Conservation (phyloP, 768 basidiomycete genomes). For the Hericium coralloides region DNA sequence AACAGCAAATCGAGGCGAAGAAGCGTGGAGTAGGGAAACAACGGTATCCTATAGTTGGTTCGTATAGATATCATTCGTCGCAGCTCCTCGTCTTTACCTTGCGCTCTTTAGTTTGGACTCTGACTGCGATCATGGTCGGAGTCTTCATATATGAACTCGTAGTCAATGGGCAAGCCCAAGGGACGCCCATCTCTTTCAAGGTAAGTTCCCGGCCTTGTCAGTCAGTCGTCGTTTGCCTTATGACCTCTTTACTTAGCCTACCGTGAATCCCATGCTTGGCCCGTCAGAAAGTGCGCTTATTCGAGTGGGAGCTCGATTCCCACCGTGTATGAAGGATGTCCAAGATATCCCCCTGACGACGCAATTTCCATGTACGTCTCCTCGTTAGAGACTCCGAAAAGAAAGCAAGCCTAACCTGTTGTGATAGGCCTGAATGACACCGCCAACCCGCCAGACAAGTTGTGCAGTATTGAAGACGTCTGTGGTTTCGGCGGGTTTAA, state of each 20-base stretch:
- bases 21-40: constrained; percentile 80
- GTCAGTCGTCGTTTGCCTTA: not conserved
- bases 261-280: constrained; percentile 85
- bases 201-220: constrained; percentile 26
- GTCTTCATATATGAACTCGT: constrained; percentile 84
- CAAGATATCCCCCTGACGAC: constrained; percentile 43
- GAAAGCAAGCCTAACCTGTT: constrained; percentile 2
- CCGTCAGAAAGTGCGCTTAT: constrained; percentile 81
- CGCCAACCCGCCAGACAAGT: constrained; percentile 57
- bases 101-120: constrained; percentile 44
- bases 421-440: constrained; percentile 71
- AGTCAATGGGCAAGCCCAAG: constrained; percentile 65
- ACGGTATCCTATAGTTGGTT: constrained; percentile 69
- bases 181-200: constrained; percentile 80
- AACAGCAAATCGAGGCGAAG: constrained; percentile 85
- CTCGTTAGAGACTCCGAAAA: constrained; percentile 8
- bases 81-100: not conserved
- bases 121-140: constrained; percentile 59
- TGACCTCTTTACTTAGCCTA: constrained; percentile 37
- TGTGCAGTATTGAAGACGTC: constrained; percentile 72
- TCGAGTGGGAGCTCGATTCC: constrained; percentile 84
- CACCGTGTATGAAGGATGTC: constrained; percentile 83
- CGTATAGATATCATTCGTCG: constrained; percentile 14
- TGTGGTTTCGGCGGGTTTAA: constrained; percentile 83
- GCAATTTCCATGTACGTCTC: constrained; percentile 42